phyloP scores from a whole-genome alignment of 2,329 filamentous ascomycete genomes.

The Trichophyton equinum region DNA sequence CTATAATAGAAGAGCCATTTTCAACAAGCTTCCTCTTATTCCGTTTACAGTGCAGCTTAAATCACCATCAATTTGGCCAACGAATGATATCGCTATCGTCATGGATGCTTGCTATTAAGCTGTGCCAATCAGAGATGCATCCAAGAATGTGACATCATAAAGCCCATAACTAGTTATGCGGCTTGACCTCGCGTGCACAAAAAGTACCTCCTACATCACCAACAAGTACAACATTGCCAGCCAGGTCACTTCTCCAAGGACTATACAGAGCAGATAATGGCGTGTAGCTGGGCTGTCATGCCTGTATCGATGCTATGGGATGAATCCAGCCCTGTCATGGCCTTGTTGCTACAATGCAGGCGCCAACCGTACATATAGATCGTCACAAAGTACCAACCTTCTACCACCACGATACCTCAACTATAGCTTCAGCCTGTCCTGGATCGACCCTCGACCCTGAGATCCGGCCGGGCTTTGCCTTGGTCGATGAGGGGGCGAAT shows the following conservation, averaged over 20 bases:
- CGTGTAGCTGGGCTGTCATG: not conserved
- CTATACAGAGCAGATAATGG: not conserved
- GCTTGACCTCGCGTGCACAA: not conserved
- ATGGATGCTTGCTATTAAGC: not conserved
- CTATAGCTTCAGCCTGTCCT: not conserved
- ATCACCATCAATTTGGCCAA: too few relatives aligned
- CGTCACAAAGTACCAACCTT: not conserved
- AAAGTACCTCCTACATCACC: not conserved
- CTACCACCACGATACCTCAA: not conserved
- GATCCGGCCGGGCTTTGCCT: not conserved
- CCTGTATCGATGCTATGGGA: too few relatives aligned
- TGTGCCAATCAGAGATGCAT: slow-evolving; percentile 1
- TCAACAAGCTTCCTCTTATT: too few relatives aligned
- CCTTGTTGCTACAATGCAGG: not conserved
- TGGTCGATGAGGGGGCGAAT: not conserved
- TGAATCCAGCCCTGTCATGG: too few relatives aligned
- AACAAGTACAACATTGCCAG: not conserved
- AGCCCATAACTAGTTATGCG: not conserved
- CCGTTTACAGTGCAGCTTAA: not conserved
- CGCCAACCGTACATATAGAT: not conserved
- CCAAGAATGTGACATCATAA: not conserved
- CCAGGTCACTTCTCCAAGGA: not conserved
- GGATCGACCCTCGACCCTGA: not conserved
- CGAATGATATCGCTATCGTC: not conserved
- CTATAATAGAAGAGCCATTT: not conserved